Evolutionary conservation across 495 filamentous ascomycete species (phyloP).

Genomic region (Neurospora terricola): DNA sequence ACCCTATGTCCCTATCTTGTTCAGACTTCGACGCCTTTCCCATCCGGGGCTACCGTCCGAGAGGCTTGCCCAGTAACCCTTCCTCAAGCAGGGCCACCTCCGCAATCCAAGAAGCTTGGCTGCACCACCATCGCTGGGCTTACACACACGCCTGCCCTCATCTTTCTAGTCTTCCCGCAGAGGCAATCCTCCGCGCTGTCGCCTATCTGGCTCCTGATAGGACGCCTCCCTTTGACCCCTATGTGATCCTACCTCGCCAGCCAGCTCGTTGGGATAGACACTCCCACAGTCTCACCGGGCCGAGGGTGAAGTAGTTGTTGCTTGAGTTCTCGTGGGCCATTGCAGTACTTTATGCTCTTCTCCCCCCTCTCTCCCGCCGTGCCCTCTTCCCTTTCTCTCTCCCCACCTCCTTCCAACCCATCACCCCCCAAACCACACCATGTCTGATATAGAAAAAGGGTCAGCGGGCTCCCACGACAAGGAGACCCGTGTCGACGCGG

Average conservation of each 20-base stretch:
- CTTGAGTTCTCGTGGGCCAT: neutral
- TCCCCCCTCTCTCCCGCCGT: neutral
- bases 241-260: neutral
- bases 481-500: conserved; percentile 1
- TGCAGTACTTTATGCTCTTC: neutral
- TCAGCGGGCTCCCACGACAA: conserved; percentile 6
- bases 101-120: neutral
- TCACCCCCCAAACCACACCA: neutral
- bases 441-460: neutral
- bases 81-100: neutral
- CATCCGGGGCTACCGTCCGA: neutral
- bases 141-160: neutral
- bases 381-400: neutral
- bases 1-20: neutral
- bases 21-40: neutral
- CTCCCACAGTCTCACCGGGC: neutral
- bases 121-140: neutral
- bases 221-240: neutral
- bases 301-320: neutral
- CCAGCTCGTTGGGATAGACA: neutral
- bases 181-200: neutral
- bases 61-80: neutral
- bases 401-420: neutral
- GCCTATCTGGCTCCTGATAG: neutral
- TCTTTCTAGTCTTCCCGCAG: neutral